These are phyloP conservation scores for Punctularia strigosozonata DNA, from an alignment of 768 basidiomycete genomes.

Conservation along the genomic window DNA sequence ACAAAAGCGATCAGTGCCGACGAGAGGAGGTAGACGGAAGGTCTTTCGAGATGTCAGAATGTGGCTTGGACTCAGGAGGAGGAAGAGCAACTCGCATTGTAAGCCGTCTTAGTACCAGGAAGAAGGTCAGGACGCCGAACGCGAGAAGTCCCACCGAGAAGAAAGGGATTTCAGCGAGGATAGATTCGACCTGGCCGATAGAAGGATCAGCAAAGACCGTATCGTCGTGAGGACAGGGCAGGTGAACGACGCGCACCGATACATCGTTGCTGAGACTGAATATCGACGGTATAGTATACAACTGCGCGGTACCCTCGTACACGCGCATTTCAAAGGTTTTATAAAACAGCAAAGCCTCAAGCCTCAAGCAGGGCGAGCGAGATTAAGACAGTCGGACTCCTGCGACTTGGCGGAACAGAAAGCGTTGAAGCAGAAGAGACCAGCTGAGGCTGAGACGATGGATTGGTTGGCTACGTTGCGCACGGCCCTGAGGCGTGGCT, in stretches of 20 bases:
- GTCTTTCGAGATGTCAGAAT: conserved; percentile 8
- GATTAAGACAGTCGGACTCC: too few relatives aligned
- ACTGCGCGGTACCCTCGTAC: too few relatives aligned
- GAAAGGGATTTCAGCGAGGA: conserved; percentile 17
- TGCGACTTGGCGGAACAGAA: too few relatives aligned
- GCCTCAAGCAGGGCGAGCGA: too few relatives aligned
- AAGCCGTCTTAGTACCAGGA: conserved; percentile 12
- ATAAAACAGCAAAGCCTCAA: too few relatives aligned
- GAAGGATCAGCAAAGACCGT: neutral
- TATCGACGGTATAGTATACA: neutral
- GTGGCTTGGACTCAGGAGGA: neutral
- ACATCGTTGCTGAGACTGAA: neutral
- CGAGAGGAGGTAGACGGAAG: conserved; percentile 38
- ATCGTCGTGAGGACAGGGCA: neutral
- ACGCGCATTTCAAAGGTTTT: too few relatives aligned
- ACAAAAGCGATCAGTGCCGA: conserved; percentile 50
- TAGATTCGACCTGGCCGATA: conserved; percentile 8
- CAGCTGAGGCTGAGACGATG: too few relatives aligned
- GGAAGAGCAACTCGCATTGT: conserved; percentile 6
- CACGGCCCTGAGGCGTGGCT: too few relatives aligned
- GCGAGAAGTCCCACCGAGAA: conserved; percentile 17
- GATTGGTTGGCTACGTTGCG: too few relatives aligned
- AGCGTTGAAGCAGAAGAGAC: too few relatives aligned
- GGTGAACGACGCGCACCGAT: neutral
- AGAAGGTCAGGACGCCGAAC: conserved; percentile 16